Evolutionary conservation across 441 rosid genomes (phyloP), one percentile per base, ranked within the genome.

Genomic region (Pelargonium myrrhifolium): DNA sequence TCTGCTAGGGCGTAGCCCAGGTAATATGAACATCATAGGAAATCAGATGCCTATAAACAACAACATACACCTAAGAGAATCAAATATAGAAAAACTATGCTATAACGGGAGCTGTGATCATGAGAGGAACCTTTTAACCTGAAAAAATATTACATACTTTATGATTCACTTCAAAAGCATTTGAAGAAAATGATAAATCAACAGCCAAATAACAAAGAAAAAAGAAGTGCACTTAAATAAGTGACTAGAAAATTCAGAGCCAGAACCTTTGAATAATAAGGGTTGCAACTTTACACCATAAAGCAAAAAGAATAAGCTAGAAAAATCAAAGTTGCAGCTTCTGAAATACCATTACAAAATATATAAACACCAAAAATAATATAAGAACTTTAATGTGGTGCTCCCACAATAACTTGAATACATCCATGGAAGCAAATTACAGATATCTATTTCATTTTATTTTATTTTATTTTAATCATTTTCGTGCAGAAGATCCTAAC

Each of bases 61-160:
- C 31, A 3, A 28, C 62, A 72, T 37, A 67, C 59, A 72, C 65
- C 71, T 74, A 72, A 67, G 37, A 11, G 61, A 9, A 40, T 12
- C 9, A 21, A 12, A 70, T 39, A 24, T 1, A 24, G 26, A 2
- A 42, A 42, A 12, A 42, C 2, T 12, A 42, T 42, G 10, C 47
- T 9, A 8, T 42, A 42, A 42, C 2, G 47, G 47, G 47, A 42
- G 47, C 10, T 42, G 31, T 42, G 47, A 42, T 42, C 47, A 42
- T 42, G 47, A 42, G 14, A 42, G 47, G 47, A 42, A 42, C 3
- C 0, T 8, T 42, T 42, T 8, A 7, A 7, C 14, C 11, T 42
- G 12, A 28, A 28, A 4, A 28, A 28, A 28, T 28, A 28, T 28
- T 28, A 3, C 31, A 28, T 2, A 28, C 3, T 28, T 28, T 28